Evolutionary conservation across 257 asterid genomes (phyloP).

Genomic region (Paraleonurus japonicus): DNA sequence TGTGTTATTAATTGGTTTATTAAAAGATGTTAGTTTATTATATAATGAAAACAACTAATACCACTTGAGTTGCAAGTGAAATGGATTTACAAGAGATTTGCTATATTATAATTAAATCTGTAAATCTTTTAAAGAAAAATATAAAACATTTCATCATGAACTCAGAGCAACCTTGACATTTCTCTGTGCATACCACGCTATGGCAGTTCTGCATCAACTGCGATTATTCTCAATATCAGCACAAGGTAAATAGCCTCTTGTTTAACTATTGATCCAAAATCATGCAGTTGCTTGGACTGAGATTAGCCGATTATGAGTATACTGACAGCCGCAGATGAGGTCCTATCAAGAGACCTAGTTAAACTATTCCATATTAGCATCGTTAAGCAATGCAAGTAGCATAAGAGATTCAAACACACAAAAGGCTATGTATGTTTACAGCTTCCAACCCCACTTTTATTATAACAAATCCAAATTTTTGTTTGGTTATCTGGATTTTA

Average conservation of each 20-base stretch:
- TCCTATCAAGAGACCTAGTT: not conserved
- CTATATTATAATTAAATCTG: not conserved
- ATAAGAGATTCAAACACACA: not conserved
- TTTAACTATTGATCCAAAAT: constrained; percentile 10
- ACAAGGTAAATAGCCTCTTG: not conserved
- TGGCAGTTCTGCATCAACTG: not conserved
- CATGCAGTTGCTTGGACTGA: not conserved
- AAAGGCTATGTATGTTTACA: not conserved
- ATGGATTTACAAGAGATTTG: too few relatives aligned
- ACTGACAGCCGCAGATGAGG: constrained; percentile 1
- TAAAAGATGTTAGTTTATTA: too few relatives aligned
- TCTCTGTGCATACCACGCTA: not conserved
- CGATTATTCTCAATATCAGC: not conserved
- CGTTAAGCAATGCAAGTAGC: constrained; percentile 9
- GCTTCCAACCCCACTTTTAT: not conserved
- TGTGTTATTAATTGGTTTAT: too few relatives aligned
- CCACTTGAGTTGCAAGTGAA: too few relatives aligned
- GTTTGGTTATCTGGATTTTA: too few relatives aligned
- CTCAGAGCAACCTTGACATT: not conserved
- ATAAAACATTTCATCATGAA: not conserved
- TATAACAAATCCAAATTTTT: too few relatives aligned
- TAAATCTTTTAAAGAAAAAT: not conserved
- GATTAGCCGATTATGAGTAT: not conserved
- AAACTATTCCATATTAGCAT: not conserved
- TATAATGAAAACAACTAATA: too few relatives aligned